These are phyloP conservation scores for Coemansia sp. DNA, from an alignment of 192 early-diverging fungal genomes.

Conservation along the genomic window DNA sequence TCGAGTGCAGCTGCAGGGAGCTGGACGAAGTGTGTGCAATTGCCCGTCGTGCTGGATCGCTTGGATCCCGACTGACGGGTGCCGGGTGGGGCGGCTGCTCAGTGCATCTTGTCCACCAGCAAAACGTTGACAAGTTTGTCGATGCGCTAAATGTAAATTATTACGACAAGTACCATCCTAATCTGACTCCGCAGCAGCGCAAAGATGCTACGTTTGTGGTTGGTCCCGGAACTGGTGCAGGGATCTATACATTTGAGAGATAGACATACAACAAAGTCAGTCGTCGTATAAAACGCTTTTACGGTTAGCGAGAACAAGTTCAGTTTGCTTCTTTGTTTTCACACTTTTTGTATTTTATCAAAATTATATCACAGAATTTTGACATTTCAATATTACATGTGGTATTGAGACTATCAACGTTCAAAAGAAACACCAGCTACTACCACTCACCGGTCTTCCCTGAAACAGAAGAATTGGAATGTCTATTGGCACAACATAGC, in stretches of 20 bases:
- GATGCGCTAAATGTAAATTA: constrained; percentile 64
- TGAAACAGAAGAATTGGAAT: neutral
- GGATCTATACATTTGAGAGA: constrained; percentile 12
- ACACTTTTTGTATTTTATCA: too few relatives aligned
- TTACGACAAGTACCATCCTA: constrained; percentile 60
- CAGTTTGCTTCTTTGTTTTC: too few relatives aligned
- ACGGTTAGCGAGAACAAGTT: too few relatives aligned
- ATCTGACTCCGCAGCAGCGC: constrained; percentile 48
- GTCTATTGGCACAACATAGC: constrained; percentile 24
- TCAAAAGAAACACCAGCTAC: neutral
- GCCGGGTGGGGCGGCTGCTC: constrained; percentile 95
- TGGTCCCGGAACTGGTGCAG: constrained; percentile 28
- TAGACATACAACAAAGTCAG: neutral
- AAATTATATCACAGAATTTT: too few relatives aligned
- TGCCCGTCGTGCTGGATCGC: constrained; percentile 67
- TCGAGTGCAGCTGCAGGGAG: constrained; percentile 82
- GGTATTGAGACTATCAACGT: neutral
- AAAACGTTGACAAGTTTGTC: constrained; percentile 64
- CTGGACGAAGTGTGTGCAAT: constrained; percentile 74
- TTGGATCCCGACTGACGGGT: constrained; percentile 85
- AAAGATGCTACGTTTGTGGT: constrained; percentile 58
- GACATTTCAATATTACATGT: neutral
- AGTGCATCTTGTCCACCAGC: constrained; percentile 71
- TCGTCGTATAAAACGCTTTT: too few relatives aligned
- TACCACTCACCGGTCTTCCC: neutral